Conservation (phyloP, 805 yeast species). For the Metschnikowia sp. region DNA sequence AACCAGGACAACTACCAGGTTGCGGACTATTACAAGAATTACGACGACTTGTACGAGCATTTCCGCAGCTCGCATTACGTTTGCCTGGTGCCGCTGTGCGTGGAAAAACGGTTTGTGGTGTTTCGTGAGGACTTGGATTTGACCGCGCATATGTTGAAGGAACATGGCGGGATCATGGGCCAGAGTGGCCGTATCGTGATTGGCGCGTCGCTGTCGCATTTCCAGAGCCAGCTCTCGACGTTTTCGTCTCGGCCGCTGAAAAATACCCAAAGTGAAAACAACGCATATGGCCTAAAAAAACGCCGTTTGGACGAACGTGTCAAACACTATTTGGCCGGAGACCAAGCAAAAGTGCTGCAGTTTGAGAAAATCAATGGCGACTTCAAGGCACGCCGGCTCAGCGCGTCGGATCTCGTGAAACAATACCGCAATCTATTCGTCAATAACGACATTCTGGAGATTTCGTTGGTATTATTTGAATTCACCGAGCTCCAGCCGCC, state of each 20-base stretch:
- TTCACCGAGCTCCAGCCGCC: slow-evolving; percentile 53
- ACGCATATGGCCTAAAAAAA: slow-evolving; percentile 47
- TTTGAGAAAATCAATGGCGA: slow-evolving; percentile 50
- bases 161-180: slow-evolving; percentile 61
- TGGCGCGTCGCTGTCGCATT: slow-evolving; percentile 38
- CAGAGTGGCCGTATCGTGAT: slow-evolving; percentile 43
- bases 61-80: slow-evolving; percentile 70
- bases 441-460: slow-evolving; percentile 41
- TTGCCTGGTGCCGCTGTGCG: slow-evolving; percentile 72
- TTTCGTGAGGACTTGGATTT: slow-evolving; percentile 83
- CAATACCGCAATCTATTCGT: slow-evolving; percentile 49
- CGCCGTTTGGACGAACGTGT: slow-evolving; percentile 81
- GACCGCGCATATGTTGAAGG: slow-evolving; percentile 81
- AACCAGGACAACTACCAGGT: slow-evolving; percentile 64
- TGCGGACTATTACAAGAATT: slow-evolving; percentile 65
- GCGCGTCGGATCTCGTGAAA: slow-evolving; percentile 46
- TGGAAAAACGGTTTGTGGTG: slow-evolving; percentile 89
- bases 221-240: slow-evolving; percentile 63
- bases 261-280: slow-evolving; percentile 22
- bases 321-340: slow-evolving; percentile 66
- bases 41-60: slow-evolving; percentile 71
- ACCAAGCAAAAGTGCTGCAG: slow-evolving; percentile 40
- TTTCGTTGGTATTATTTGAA: slow-evolving; percentile 57
- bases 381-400: slow-evolving; percentile 44
- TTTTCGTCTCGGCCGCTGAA: slow-evolving; percentile 28